These are phyloP conservation scores for Astragalus membranaceus DNA, from an alignment of 306 rosid species.

Conservation along the genomic window DNA sequence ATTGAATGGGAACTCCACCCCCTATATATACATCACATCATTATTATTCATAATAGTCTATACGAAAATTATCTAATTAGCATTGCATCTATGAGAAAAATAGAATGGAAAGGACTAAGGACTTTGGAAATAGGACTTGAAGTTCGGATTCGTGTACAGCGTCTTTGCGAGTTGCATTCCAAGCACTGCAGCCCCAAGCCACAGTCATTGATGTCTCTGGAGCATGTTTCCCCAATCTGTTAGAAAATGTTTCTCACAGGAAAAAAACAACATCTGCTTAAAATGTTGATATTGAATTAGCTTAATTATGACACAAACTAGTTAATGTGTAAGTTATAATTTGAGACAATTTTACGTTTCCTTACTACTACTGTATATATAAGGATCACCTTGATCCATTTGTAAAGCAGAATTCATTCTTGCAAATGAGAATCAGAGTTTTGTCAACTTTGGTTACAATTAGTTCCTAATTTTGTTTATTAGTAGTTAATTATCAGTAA, in stretches of 20 bases:
- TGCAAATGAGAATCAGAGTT: too few species aligned
- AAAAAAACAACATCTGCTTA: not conserved
- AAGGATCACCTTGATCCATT: too few species aligned
- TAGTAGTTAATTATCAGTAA: too few species aligned
- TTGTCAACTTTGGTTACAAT: too few species aligned
- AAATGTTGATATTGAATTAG: not conserved
- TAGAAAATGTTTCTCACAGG: not conserved
- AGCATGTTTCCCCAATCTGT: conserved; percentile 28
- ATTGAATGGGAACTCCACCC: conserved; percentile 25
- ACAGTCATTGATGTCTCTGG: conserved; percentile 24
- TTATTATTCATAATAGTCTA: not conserved
- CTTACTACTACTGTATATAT: too few species aligned
- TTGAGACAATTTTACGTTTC: too few species aligned
- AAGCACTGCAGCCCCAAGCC: conserved; percentile 18
- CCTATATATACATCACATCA: not conserved
- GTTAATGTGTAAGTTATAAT: too few species aligned
- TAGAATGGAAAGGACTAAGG: not conserved
- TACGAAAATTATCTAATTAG: not conserved
- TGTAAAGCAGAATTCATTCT: too few species aligned
- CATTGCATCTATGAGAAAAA: not conserved
- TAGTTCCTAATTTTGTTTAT: too few species aligned
- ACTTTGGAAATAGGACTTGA: conserved; percentile 27
- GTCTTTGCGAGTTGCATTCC: conserved; percentile 21
- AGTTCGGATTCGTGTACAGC: conserved; percentile 26
- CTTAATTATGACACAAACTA: not conserved